A percentile compares a stretch with the other conserved stretches of the same genome.
phyloP scores from a whole-genome alignment of 1,284 basidiomycete genomes.

The Puccinia hordei region DNA sequence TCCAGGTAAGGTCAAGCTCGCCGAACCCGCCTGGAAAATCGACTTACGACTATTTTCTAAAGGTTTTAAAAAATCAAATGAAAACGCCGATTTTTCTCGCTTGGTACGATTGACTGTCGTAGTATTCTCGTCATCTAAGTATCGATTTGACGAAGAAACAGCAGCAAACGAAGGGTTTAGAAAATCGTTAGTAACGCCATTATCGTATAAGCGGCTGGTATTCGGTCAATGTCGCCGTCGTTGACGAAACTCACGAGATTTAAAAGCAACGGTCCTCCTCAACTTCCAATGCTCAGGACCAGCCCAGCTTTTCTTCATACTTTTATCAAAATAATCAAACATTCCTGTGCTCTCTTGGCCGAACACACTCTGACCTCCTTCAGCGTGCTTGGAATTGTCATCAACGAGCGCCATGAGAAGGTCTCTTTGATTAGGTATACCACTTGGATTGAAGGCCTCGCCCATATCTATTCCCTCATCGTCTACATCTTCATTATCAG shows the following conservation, averaged over 20 bases:
- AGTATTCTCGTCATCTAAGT: slow-evolving; percentile 40
- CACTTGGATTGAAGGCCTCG: slow-evolving; percentile 64
- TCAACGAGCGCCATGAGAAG: slow-evolving; percentile 67
- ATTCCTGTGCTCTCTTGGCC: slow-evolving; percentile 62
- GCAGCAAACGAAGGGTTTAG: background rate
- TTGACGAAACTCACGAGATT: slow-evolving; percentile 26
- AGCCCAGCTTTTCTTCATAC: slow-evolving; percentile 91
- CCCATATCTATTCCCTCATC: slow-evolving; percentile 50
- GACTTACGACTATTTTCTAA: slow-evolving; percentile 34
- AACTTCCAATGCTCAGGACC: slow-evolving; percentile 99
- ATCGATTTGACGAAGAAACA: background rate
- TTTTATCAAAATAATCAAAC: slow-evolving; percentile 92
- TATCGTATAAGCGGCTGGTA: background rate
- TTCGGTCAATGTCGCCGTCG: background rate
- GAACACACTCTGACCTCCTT: slow-evolving; percentile 31
- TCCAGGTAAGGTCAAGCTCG: slow-evolving; percentile 51
- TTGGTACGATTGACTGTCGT: slow-evolving; percentile 43
- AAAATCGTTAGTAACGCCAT: background rate
- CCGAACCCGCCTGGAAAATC: slow-evolving; percentile 45
- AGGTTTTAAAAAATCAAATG: slow-evolving; percentile 46
- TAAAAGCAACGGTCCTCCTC: slow-evolving; percentile 59
- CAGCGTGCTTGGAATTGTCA: slow-evolving; percentile 31
- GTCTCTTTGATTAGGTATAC: slow-evolving; percentile 76
- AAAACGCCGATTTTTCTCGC: slow-evolving; percentile 47
- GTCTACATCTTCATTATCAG: slow-evolving; percentile 48